These are phyloP conservation scores for Zostera marina DNA, from an alignment of 116 monocot genomes.

Conservation along the genomic window DNA sequence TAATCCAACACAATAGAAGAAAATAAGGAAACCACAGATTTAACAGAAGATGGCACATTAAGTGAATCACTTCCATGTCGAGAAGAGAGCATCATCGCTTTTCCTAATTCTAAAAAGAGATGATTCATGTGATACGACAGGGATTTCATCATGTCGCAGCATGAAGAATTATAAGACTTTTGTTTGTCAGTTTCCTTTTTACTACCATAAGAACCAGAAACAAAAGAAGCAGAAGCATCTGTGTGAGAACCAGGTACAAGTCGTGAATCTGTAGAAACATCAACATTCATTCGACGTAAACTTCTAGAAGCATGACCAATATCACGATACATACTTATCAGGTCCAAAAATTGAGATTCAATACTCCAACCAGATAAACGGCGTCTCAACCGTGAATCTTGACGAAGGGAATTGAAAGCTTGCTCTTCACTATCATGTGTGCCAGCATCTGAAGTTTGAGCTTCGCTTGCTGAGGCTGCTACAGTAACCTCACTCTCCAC, in stretches of 20 bases:
- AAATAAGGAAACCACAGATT: conserved; percentile 53
- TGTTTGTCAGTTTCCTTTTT: conserved; percentile 66
- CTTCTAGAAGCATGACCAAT: conserved; percentile 45
- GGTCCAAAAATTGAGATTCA: conserved; percentile 94
- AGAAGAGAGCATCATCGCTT: conserved; percentile 67
- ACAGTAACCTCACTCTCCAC: conserved; percentile 33
- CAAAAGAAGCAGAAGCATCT: conserved; percentile 23
- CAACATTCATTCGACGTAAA: conserved; percentile 37
- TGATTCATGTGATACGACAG: conserved; percentile 86
- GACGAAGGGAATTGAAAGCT: conserved; percentile 65
- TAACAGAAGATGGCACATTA: conserved; percentile 42
- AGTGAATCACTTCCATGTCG: conserved; percentile 63
- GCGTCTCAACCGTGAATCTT: conserved; percentile 77
- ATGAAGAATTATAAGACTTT: conserved; percentile 54
- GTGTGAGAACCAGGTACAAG: conserved; percentile 21
- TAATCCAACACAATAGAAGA: conserved; percentile 52
- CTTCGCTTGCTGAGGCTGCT: conserved; percentile 32
- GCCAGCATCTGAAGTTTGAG: conserved; percentile 21
- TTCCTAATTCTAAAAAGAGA: conserved; percentile 83
- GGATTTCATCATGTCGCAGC: conserved; percentile 86
- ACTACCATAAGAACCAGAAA: conserved; percentile 9
- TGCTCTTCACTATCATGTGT: conserved; percentile 47
- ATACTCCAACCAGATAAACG: conserved; percentile 72
- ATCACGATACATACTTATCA: conserved; percentile 84
- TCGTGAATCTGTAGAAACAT: conserved; percentile 26